Conservation (phyloP, 2,329 filamentous ascomycete species). For the Botryosphaeria dothidea region DNA sequence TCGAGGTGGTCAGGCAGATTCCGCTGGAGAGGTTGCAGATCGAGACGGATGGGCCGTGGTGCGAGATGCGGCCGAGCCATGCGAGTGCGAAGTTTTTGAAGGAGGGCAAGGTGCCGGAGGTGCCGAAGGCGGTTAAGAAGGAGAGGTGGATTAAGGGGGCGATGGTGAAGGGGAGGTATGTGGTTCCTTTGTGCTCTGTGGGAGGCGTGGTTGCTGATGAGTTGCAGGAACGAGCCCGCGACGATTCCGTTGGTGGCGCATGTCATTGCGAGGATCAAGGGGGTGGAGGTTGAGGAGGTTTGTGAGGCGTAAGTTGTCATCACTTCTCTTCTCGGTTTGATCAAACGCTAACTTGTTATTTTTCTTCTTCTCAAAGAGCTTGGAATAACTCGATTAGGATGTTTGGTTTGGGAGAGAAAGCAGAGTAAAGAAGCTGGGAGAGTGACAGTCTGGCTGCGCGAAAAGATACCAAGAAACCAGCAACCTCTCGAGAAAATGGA, state of each 20-base stretch:
- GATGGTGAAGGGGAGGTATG: conserved; percentile 79
- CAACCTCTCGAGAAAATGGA: not conserved
- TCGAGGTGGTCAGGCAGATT: conserved; percentile 78
- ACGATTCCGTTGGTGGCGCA: conserved; percentile 84
- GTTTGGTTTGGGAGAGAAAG: conserved; percentile 39
- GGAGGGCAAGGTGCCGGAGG: conserved; percentile 61
- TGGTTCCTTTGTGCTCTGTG: not conserved
- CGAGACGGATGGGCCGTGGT: conserved; percentile 94
- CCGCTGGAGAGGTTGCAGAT: conserved; percentile 82
- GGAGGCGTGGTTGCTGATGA: not conserved
- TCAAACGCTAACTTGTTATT: too few relatives aligned
- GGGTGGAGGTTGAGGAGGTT: conserved; percentile 74
- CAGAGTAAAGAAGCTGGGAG: conserved; percentile 2
- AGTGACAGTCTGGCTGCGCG: too few relatives aligned
- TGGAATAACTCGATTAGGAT: conserved; percentile 42
- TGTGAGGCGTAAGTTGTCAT: conserved; percentile 75
- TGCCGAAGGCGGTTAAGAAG: conserved; percentile 88
- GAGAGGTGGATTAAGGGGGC: conserved; percentile 86
- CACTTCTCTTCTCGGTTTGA: too few relatives aligned
- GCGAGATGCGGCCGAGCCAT: conserved; percentile 62
- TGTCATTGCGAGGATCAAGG: conserved; percentile 85
- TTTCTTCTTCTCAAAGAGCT: conserved; percentile 26
- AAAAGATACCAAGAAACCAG: too few relatives aligned
- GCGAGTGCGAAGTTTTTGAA: conserved; percentile 75
- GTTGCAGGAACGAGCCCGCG: conserved; percentile 77